Percentiles rank a stretch among this genome's conserved stretches.
phyloP scores from a whole-genome alignment of 768 basidiomycete species.

The Lentinula detonsa region DNA sequence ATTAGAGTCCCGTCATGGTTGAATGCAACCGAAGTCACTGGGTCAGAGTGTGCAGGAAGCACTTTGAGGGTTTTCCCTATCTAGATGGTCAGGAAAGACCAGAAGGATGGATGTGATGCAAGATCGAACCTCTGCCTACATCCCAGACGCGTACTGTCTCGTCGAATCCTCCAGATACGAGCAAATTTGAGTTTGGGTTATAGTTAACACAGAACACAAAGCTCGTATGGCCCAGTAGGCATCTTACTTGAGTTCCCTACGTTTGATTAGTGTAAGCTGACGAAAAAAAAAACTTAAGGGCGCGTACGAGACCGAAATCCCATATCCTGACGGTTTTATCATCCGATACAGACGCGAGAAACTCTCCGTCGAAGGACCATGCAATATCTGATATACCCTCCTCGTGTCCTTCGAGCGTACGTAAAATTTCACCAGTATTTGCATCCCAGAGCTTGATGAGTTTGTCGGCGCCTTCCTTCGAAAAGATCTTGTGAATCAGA shows the following conservation, averaged over 20 bases:
- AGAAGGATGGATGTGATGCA: not conserved
- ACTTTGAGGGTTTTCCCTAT: slow-evolving; percentile 80
- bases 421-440: slow-evolving; percentile 63
- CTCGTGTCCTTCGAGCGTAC: slow-evolving; percentile 67
- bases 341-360: slow-evolving; percentile 89
- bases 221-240: slow-evolving; percentile 81
- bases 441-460: slow-evolving; percentile 77
- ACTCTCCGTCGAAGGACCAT: slow-evolving; percentile 79
- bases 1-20: slow-evolving; percentile 94
- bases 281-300: not conserved
- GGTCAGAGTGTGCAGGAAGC: slow-evolving; percentile 94
- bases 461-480: slow-evolving; percentile 75
- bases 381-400: slow-evolving; percentile 88
- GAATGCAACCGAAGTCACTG: slow-evolving; percentile 91
- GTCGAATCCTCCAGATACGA: slow-evolving; percentile 93
- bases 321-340: slow-evolving; percentile 87
- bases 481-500: not conserved
- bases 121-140: slow-evolving; percentile 66
- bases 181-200: slow-evolving; percentile 82
- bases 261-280: not conserved
- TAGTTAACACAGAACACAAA: slow-evolving; percentile 94
- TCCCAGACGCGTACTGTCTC: slow-evolving; percentile 99
- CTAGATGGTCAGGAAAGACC: not conserved
- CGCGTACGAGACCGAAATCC: slow-evolving; percentile 60
- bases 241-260: slow-evolving; percentile 57